Conservation (phyloP, 73 alveolate species). For the Tetrahymena elliotti region DNA sequence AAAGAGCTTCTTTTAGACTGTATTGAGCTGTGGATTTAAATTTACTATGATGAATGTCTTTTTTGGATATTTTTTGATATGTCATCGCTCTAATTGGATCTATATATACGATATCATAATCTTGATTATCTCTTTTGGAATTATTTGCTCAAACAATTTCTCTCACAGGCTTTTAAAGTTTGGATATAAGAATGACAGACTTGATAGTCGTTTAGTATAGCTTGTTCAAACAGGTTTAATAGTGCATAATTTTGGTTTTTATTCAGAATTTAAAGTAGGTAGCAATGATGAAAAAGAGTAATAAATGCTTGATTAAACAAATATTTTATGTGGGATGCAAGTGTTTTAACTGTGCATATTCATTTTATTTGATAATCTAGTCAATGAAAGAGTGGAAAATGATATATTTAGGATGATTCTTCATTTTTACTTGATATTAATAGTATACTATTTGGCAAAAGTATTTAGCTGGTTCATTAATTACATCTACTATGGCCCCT, state of each 20-base stretch:
- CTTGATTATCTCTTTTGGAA: neutral
- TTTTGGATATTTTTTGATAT: neutral
- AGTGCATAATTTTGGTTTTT: neutral
- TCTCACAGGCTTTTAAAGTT: neutral
- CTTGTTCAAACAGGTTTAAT: neutral
- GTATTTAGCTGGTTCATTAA: neutral
- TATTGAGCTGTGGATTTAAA: neutral
- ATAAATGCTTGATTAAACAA: neutral
- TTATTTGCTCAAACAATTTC: neutral
- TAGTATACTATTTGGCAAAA: neutral
- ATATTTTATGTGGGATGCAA: neutral
- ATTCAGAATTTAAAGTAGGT: neutral
- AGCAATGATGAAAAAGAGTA: neutral
- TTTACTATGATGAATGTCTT: neutral
- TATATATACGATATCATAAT: neutral
- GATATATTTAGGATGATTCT: neutral
- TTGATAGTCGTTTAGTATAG: neutral
- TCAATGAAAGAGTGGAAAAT: neutral
- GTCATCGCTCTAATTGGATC: neutral
- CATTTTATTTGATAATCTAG: neutral
- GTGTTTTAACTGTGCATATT: neutral
- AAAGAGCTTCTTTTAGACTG: neutral
- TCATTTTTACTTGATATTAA: neutral
- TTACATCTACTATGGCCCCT: neutral
- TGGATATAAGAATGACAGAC: neutral